phyloP scores from a whole-genome alignment of 768 basidiomycete species.

The Calocera viscosa region DNA sequence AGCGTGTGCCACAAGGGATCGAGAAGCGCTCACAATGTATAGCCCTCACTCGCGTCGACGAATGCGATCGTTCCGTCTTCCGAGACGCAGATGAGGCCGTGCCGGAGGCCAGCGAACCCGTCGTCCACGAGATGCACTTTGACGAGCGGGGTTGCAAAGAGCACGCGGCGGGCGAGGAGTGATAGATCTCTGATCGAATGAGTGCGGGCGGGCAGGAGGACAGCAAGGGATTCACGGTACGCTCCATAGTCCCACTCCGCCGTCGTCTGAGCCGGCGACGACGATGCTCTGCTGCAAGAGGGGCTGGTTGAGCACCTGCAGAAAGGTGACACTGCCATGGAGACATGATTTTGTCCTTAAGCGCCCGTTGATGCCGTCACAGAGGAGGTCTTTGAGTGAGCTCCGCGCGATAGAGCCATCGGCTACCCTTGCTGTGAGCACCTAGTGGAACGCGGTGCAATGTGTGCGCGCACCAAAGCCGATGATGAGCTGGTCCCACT shows the following conservation, averaged over 20 bases:
- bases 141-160: constrained; percentile 55
- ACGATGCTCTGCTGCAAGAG: constrained; percentile 48
- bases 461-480: neutral
- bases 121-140: constrained; percentile 47
- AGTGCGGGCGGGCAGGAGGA: neutral
- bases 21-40: constrained; percentile 52
- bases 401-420: neutral
- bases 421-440: neutral
- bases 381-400: neutral
- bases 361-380: neutral
- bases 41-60: constrained; percentile 51
- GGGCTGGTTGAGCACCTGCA: constrained; percentile 47
- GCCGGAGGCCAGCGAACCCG: constrained; percentile 43
- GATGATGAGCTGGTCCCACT: neutral
- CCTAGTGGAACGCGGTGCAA: neutral
- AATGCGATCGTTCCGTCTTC: constrained; percentile 72
- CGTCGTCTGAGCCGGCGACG: constrained; percentile 66
- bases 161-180: constrained; percentile 55
- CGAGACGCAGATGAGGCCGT: constrained; percentile 60
- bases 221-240: constrained; percentile 37
- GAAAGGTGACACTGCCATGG: constrained; percentile 35
- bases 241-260: constrained; percentile 64
- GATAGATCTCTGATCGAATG: constrained; percentile 41
- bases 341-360: constrained; percentile 21
- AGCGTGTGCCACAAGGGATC: neutral